A percentile compares a stretch with the other conserved stretches of the same genome.
These are phyloP conservation scores for Limnomonas spitsbergensis DNA, from an alignment of 139 green algal species.

Conservation along the genomic window DNA sequence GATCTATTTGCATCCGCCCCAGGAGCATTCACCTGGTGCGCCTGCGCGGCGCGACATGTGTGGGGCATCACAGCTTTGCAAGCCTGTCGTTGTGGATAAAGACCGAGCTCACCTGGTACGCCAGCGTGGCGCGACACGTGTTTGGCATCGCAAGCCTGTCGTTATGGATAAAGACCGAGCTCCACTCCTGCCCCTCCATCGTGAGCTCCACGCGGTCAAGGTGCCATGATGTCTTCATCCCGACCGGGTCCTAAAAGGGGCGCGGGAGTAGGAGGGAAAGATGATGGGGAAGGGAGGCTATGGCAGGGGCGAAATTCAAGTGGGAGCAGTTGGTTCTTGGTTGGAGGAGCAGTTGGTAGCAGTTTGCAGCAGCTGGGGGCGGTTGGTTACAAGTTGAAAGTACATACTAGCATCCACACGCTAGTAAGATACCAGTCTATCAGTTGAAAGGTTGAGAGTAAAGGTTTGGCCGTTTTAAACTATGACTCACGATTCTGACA, in stretches of 20 bases:
- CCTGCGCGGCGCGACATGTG: neutral
- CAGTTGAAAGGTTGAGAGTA: no score
- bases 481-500: neutral
- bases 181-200: neutral
- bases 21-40: neutral
- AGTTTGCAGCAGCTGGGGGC: no score
- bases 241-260: neutral
- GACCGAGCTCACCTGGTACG: neutral
- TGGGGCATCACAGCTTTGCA: neutral
- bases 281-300: no score
- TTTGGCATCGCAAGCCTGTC: neutral
- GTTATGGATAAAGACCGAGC: neutral
- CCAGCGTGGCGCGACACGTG: neutral
- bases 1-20: no score
- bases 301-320: no score
- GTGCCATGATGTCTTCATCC: neutral
- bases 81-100: neutral
- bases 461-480: no score
- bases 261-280: no score
- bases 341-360: no score
- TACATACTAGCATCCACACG: no score
- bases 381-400: no score
- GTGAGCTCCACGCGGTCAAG: constrained; percentile 5
- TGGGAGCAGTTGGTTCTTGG: no score
- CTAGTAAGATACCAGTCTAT: no score